phyloP scores from a whole-genome alignment of 257 asterid genomes.

The Solanum paucissectum region DNA sequence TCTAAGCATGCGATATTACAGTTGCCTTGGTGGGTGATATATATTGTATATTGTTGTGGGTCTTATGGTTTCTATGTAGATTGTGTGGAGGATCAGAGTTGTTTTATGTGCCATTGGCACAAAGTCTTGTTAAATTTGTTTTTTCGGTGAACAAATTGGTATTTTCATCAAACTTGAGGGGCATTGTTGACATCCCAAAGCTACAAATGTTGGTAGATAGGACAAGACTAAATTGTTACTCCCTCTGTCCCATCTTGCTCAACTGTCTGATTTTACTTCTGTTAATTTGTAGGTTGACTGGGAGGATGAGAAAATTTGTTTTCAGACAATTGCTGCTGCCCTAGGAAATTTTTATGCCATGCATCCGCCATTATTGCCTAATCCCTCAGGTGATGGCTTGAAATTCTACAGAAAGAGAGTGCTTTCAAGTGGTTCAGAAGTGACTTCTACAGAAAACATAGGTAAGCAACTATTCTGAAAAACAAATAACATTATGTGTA shows the following conservation, averaged over 20 bases:
- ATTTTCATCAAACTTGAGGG: not conserved
- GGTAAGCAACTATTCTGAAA: not conserved
- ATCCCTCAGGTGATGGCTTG: conserved; percentile 75
- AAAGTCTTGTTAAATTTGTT: not conserved
- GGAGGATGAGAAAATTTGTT: conserved; percentile 80
- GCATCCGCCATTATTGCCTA: conserved; percentile 90
- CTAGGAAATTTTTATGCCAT: conserved; percentile 83
- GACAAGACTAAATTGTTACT: not conserved
- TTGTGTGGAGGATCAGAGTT: not conserved
- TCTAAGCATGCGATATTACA: not conserved
- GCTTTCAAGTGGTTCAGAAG: conserved; percentile 25
- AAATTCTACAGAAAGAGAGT: conserved; percentile 50
- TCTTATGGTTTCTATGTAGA: not conserved
- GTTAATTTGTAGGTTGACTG: conserved; percentile 61
- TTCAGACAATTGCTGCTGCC: conserved; percentile 91
- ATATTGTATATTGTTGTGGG: not conserved
- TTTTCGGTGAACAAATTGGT: not conserved
- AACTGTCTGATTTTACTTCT: not conserved
- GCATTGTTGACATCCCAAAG: not conserved
- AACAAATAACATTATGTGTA: not conserved
- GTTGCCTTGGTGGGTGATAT: not conserved
- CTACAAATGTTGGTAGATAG: not conserved
- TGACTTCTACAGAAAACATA: not conserved
- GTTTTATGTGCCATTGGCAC: not conserved
- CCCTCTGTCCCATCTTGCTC: not conserved